A percentile compares a stretch with the other conserved stretches of the same genome.
These are phyloP conservation scores for Boletus calvinii DNA, from an alignment of 1,284 basidiomycete species.

Conservation along the genomic window DNA sequence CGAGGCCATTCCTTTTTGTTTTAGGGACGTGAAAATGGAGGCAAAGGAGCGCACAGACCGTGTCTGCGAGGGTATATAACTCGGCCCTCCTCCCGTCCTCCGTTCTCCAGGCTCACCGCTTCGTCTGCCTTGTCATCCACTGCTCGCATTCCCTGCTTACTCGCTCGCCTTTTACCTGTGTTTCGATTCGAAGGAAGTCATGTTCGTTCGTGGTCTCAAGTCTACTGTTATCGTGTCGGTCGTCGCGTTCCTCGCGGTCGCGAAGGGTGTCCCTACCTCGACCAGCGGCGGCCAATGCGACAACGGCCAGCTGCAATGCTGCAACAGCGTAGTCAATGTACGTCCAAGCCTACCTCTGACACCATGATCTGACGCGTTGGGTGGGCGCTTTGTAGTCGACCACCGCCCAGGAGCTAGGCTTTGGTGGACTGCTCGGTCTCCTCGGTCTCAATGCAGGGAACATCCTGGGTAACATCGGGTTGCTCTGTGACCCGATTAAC, in stretches of 20 bases:
- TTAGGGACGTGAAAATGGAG: not conserved
- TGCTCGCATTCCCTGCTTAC: not conserved
- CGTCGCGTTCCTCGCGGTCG: constrained; percentile 10
- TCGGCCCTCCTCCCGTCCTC: not conserved
- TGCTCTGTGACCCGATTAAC: constrained; percentile 13
- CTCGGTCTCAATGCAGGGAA: not conserved
- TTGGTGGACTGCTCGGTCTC: not conserved
- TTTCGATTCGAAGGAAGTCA: constrained; percentile 2
- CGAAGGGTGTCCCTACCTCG: not conserved
- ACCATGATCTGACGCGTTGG: not conserved
- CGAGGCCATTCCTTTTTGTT: not conserved
- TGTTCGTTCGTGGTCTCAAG: constrained; percentile 17
- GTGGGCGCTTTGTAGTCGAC: not conserved
- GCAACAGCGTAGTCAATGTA: constrained; percentile 5
- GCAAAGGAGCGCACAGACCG: constrained; percentile 3
- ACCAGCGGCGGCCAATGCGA: constrained; percentile 11
- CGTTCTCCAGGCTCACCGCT: not conserved
- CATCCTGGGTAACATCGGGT: constrained; percentile 6
- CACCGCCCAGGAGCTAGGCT: not conserved
- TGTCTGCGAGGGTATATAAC: constrained; percentile 14
- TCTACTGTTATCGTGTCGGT: constrained; percentile 13
- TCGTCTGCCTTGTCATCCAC: constrained; percentile 1
- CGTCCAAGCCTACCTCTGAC: not conserved
- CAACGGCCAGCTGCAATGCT: constrained; percentile 15
- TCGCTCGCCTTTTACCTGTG: not conserved